Conservation (phyloP, 2,329 filamentous ascomycete species). For the Fusarium equiseti region DNA sequence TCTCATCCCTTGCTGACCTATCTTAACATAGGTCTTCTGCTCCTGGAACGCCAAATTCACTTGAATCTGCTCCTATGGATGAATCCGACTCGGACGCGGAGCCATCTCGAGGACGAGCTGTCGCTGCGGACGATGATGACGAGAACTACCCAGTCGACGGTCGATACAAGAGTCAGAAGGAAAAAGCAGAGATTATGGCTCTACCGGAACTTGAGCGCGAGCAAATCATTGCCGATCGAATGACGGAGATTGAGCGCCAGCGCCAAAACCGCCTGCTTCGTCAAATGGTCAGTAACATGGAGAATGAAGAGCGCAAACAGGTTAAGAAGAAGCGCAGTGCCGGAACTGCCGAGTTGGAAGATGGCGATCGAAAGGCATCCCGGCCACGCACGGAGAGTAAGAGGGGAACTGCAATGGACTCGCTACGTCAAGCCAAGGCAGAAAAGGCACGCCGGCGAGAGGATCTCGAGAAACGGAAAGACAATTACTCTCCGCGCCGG, state of each 20-base stretch:
- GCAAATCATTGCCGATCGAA: constrained; percentile 87
- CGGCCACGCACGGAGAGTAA: constrained; percentile 71
- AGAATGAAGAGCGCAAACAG: constrained; percentile 68
- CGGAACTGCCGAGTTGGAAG: constrained; percentile 81
- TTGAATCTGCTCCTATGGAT: constrained; percentile 88
- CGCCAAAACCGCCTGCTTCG: constrained; percentile 86
- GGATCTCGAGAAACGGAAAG: constrained; percentile 71
- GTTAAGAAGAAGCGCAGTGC: constrained; percentile 80
- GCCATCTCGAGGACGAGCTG: constrained; percentile 58
- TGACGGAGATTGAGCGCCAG: constrained; percentile 82
- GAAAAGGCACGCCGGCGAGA: constrained; percentile 66
- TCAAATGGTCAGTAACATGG: constrained; percentile 77
- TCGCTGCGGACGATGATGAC: constrained; percentile 66
- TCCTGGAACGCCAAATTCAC: constrained; percentile 77
- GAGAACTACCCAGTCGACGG: constrained; percentile 89
- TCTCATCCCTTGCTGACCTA: constrained; percentile 25
- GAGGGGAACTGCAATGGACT: constrained; percentile 76
- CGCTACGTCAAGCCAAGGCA: constrained; percentile 69
- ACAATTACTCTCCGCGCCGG: constrained; percentile 57
- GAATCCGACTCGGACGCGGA: constrained; percentile 78
- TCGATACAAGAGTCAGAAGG: constrained; percentile 78
- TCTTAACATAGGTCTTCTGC: constrained; percentile 71
- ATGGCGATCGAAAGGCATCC: constrained; percentile 77
- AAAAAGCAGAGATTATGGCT: constrained; percentile 83
- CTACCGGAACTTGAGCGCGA: constrained; percentile 94